phyloP scores from a whole-genome alignment of 352 stramenopile species.

The Elongisporangium anandrum region DNA sequence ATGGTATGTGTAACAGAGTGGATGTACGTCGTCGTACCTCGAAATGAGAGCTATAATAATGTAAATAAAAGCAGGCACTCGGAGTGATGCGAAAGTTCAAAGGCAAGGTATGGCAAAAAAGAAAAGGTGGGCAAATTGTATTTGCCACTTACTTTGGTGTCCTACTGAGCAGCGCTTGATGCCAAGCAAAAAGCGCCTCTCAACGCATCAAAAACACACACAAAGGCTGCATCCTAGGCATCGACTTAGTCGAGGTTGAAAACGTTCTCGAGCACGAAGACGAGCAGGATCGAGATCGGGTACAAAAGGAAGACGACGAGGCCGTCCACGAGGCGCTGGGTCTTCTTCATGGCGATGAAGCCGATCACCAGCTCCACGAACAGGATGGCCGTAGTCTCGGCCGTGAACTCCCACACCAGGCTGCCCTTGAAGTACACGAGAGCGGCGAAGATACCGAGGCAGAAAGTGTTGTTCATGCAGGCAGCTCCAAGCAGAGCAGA shows the following conservation, averaged over 20 bases:
- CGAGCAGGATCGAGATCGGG: constrained; percentile 90
- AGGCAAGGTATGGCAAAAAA: neutral
- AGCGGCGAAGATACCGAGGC: constrained; percentile 96
- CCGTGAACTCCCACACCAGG: constrained; percentile 97
- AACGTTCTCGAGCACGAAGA: constrained; percentile 91
- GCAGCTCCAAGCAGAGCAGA: constrained; percentile 92
- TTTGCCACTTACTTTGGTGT: neutral
- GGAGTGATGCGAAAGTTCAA: neutral
- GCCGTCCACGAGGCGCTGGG: constrained; percentile 81
- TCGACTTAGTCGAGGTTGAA: constrained; percentile 84
- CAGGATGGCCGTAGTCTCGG: constrained; percentile 96
- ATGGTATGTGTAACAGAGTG: neutral
- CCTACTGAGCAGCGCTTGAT: neutral
- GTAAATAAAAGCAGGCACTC: neutral
- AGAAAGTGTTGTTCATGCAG: constrained; percentile 99
- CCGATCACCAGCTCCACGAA: constrained; percentile 91
- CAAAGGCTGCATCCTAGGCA: neutral
- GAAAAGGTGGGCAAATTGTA: neutral
- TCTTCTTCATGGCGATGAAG: constrained; percentile 81
- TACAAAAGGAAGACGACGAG: constrained; percentile 90
- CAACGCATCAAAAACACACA: neutral
- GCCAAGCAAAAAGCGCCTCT: neutral
- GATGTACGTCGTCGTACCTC: neutral
- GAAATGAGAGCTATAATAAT: neutral
- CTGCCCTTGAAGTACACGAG: constrained; percentile 93